A percentile compares a stretch with the other conserved stretches of the same genome.
Conservation (phyloP, 2,329 filamentous ascomycete species). For the Aspergillus chevalieri region DNA sequence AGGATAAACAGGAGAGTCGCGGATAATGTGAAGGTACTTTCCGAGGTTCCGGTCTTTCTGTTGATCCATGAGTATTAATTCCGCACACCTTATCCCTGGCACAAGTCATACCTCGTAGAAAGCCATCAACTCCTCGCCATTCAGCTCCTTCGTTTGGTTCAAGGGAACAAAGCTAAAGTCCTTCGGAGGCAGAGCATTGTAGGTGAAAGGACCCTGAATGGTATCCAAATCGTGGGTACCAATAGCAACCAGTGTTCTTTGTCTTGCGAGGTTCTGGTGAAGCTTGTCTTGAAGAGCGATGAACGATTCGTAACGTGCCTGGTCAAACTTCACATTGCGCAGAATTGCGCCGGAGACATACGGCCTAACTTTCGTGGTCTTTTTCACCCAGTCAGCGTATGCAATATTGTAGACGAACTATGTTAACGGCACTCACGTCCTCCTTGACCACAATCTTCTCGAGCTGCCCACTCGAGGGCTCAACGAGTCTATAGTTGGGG, state of each 20-base stretch:
- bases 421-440: slow-evolving; percentile 39
- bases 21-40: slow-evolving; percentile 87
- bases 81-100: not conserved
- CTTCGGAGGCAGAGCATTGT: slow-evolving; percentile 85
- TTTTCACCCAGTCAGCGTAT: not conserved
- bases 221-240: slow-evolving; percentile 96
- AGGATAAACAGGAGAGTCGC: slow-evolving; percentile 87
- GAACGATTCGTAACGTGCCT: slow-evolving; percentile 92
- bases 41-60: slow-evolving; percentile 86
- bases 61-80: slow-evolving; percentile 11
- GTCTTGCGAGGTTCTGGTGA: slow-evolving; percentile 88
- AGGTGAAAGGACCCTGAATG: slow-evolving; percentile 89
- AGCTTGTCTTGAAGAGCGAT: slow-evolving; percentile 97
- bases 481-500: slow-evolving; percentile 71
- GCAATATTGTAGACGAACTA: not conserved
- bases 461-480: slow-evolving; percentile 66
- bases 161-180: slow-evolving; percentile 86
- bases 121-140: slow-evolving; percentile 79
- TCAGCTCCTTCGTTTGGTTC: slow-evolving; percentile 87
- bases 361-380: slow-evolving; percentile 73
- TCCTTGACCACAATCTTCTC: slow-evolving; percentile 75
- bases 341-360: slow-evolving; percentile 86
- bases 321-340: slow-evolving; percentile 83
- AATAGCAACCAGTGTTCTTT: slow-evolving; percentile 91
- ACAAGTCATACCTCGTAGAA: slow-evolving; percentile 64